Evolutionary conservation across 1,284 basidiomycete genomes (phyloP).

Genomic region (Papiliotrema flavescens): DNA sequence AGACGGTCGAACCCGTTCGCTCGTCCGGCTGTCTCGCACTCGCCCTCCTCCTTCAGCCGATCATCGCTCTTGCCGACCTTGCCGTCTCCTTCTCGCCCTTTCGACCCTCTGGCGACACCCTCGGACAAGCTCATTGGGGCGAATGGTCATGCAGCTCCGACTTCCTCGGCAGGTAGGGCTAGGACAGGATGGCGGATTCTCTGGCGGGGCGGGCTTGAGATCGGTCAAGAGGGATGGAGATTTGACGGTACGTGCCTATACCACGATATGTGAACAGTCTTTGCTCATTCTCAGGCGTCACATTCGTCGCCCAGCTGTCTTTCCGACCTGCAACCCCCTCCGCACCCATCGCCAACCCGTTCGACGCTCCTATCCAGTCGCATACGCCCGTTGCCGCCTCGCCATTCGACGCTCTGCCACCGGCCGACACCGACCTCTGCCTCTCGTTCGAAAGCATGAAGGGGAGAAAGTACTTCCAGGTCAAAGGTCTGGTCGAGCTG

Average conservation of each 20-base stretch:
- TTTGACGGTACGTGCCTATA: slow-evolving; percentile 37
- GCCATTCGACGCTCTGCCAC: slow-evolving; percentile 23
- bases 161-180: background rate
- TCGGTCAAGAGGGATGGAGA: slow-evolving; percentile 44
- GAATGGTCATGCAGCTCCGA: background rate
- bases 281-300: slow-evolving; percentile 28
- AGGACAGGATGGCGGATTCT: slow-evolving; percentile 40
- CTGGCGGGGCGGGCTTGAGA: slow-evolving; percentile 47
- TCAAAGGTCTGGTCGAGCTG: slow-evolving; percentile 35
- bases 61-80: slow-evolving; percentile 15
- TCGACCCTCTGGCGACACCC: slow-evolving; percentile 6
- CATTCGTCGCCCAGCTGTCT: slow-evolving; percentile 39
- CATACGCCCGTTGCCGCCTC: slow-evolving; percentile 10
- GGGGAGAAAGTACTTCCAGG: slow-evolving; percentile 41
- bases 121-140: background rate
- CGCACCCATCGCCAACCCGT: slow-evolving; percentile 19
- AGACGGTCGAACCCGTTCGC: slow-evolving; percentile 20
- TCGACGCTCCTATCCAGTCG: slow-evolving; percentile 14
- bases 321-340: slow-evolving; percentile 25
- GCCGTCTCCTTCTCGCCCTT: background rate
- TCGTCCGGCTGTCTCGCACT: slow-evolving; percentile 11
- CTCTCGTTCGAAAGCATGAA: slow-evolving; percentile 48
- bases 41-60: slow-evolving; percentile 23
- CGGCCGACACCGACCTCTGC: slow-evolving; percentile 43
- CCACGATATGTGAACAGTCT: background rate